Base-by-base conservation (phyloP, 108 stramenopile species). In the Epipyxis sp. region DNA sequence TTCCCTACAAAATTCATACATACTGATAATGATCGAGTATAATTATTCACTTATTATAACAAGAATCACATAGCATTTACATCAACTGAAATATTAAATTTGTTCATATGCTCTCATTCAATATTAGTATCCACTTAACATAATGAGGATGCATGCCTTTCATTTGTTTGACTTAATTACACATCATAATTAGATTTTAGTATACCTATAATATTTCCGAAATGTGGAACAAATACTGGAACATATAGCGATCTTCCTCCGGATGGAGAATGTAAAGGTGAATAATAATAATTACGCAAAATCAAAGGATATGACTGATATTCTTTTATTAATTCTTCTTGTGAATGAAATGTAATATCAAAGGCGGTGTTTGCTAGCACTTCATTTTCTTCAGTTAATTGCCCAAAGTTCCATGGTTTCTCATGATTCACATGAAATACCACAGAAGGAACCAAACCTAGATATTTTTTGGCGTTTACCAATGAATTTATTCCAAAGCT, bases 391-490 rank as follows among this genome's bases (percentile, higher is more conserved):
- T n/a, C n/a, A n/a, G n/a, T n/a, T n/a, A n/a, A n/a, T n/a, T n/a
- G n/a, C n/a, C n/a, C n/a, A n/a, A n/a, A n/a, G n/a, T n/a, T n/a
- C 61, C 61, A 65, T 37, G 61, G 61, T 65, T 32, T 16, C 34
- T 65, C 61, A 65, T 65, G 61, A 37, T 65, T 65, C 6, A 65
- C 6, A 65, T 65, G 61, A 29, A 65, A 37, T 37, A 65, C 25
- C 6, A 25, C 35, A 29, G 13, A 32, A 32, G 61, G 61, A 13
- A 50, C 6, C 20, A 20, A 50, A 13, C 6, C 6, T 50, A 13
- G 13, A 6, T 13, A 50, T 13, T 50, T 50, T 50, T 50, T 6
- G 46, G 6, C 46, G 13, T 50, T 20, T 50, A 13, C 46, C 20
- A 50, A 50, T 50, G 20, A 6, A 13, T 50, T 6, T 13, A 50